phyloP scores from a whole-genome alignment of 768 basidiomycete genomes.

The Pisolithus marmoratus region DNA sequence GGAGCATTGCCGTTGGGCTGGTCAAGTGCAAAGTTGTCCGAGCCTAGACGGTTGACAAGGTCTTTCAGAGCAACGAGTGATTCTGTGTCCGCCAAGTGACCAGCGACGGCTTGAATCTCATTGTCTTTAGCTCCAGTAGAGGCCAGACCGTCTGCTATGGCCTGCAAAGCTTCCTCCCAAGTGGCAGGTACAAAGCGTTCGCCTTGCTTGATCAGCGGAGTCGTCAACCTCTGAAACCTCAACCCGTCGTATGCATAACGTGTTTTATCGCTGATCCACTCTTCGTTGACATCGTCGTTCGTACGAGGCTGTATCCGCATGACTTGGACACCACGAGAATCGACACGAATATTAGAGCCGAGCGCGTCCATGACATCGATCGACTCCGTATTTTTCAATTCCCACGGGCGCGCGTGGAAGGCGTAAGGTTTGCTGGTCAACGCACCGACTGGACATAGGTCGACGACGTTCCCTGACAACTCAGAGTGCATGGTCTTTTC shows the following conservation, averaged over 20 bases:
- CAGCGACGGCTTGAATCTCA: slow-evolving; percentile 94
- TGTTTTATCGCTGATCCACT: slow-evolving; percentile 99
- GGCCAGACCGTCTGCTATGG: slow-evolving; percentile 73
- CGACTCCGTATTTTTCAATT: slow-evolving; percentile 96
- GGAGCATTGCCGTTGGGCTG: slow-evolving; percentile 58
- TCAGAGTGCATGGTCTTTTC: slow-evolving; percentile 98
- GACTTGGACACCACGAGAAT: slow-evolving; percentile 91
- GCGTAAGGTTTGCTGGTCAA: slow-evolving; percentile 98
- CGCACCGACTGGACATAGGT: slow-evolving; percentile 97
- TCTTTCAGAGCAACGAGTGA: slow-evolving; percentile 92
- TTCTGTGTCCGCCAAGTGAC: slow-evolving; percentile 91
- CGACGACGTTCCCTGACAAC: slow-evolving; percentile 93
- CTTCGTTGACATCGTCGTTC: slow-evolving; percentile 98
- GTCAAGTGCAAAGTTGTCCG: slow-evolving; percentile 88
- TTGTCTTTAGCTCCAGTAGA: slow-evolving; percentile 79
- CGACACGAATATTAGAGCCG: slow-evolving; percentile 94
- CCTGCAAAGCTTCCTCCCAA: slow-evolving; percentile 85
- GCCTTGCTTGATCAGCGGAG: slow-evolving; percentile 85
- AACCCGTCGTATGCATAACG: slow-evolving; percentile 96
- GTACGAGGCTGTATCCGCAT: slow-evolving; percentile 96
- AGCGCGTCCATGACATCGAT: slow-evolving; percentile 94
- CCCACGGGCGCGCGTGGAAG: slow-evolving; percentile 96
- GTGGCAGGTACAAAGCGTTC: slow-evolving; percentile 85
- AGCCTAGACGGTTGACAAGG: slow-evolving; percentile 85
- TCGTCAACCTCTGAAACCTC: slow-evolving; percentile 90